Conservation (phyloP, 140 eudicot species). For the Bidens hawaiensis region DNA sequence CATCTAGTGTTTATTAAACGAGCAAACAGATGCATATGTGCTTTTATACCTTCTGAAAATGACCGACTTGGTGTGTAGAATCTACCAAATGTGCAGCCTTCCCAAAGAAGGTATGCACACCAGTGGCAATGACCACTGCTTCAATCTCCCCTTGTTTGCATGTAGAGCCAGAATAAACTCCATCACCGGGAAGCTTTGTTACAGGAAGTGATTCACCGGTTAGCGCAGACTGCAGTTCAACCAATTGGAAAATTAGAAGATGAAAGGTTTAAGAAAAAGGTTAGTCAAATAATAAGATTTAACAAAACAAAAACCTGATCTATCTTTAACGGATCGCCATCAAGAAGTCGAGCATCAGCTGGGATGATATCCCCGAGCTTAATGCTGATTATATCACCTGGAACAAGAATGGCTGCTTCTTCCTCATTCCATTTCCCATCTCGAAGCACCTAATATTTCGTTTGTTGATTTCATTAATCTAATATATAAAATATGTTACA, state of each 20-base stretch:
- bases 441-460: conserved; percentile 56
- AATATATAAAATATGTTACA: conserved; percentile 3
- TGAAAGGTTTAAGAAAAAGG: not conserved
- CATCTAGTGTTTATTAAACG: not conserved
- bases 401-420: conserved; percentile 80
- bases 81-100: conserved; percentile 94
- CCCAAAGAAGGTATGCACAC: conserved; percentile 85
- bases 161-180: conserved; percentile 86
- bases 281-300: not conserved
- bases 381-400: conserved; percentile 77
- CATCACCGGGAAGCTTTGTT: conserved; percentile 80
- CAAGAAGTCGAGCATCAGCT: conserved; percentile 86
- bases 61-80: conserved; percentile 76
- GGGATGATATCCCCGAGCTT: conserved; percentile 88
- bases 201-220: conserved; percentile 92
- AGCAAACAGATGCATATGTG: conserved; percentile 6
- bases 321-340: conserved; percentile 80
- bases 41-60: conserved; percentile 56
- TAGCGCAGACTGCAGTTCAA: conserved; percentile 61
- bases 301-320: conserved; percentile 51
- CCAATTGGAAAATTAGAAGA: conserved; percentile 3
- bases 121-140: conserved; percentile 75
- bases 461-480: not conserved
- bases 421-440: conserved; percentile 83
- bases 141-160: conserved; percentile 90